These are phyloP conservation scores for Blastocystis sp. DNA, from an alignment of 352 stramenopile genomes.

Conservation along the genomic window DNA sequence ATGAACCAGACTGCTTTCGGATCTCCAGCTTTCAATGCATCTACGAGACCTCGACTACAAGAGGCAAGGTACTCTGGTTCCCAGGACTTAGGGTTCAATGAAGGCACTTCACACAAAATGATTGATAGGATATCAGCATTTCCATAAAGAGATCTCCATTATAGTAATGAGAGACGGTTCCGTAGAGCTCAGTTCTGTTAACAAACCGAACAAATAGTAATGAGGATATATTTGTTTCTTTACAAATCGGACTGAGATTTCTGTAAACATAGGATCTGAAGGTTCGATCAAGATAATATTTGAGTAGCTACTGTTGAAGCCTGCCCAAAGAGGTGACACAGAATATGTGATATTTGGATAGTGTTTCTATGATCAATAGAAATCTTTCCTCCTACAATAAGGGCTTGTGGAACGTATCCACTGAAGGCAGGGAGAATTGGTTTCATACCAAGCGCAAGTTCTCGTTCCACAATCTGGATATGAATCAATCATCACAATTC, in stretches of 20 bases:
- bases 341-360: neutral
- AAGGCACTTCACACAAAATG: neutral
- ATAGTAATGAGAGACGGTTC: slow-evolving; percentile 44
- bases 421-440: slow-evolving; percentile 78
- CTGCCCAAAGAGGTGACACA: slow-evolving; percentile 15
- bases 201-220: neutral
- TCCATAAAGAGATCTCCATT: slow-evolving; percentile 65
- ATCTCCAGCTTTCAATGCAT: slow-evolving; percentile 69
- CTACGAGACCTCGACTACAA: slow-evolving; percentile 24
- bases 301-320: slow-evolving; percentile 39
- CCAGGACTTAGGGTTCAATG: slow-evolving; percentile 39
- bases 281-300: slow-evolving; percentile 54
- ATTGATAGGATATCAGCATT: slow-evolving; percentile 63
- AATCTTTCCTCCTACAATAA: neutral
- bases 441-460: slow-evolving; percentile 80
- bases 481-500: neutral
- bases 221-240: slow-evolving; percentile 47
- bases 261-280: slow-evolving; percentile 47
- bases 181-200: neutral
- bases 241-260: slow-evolving; percentile 26
- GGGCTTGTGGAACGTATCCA: slow-evolving; percentile 76
- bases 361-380: slow-evolving; percentile 2
- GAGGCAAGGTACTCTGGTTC: slow-evolving; percentile 43
- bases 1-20: slow-evolving; percentile 75
- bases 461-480: slow-evolving; percentile 72